Evolutionary conservation across 2,329 filamentous ascomycete genomes (phyloP).

Genomic region (Xylariomycetidae sp.): DNA sequence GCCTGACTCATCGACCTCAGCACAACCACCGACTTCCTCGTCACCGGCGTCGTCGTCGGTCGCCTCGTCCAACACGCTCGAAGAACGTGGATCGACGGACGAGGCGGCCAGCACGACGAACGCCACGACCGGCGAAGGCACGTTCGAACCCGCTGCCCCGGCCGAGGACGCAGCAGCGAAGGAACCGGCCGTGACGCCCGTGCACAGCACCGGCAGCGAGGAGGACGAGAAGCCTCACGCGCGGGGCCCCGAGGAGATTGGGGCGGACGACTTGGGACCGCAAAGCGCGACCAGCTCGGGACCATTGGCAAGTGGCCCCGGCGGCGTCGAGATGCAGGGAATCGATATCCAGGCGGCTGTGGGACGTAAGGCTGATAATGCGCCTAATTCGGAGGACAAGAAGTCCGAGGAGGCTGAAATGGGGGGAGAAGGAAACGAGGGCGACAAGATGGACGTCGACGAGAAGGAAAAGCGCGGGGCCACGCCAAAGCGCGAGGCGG

Average conservation of each 20-base stretch:
- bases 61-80: conserved; percentile 13
- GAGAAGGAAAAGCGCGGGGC: conserved; percentile 20
- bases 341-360: conserved; percentile 58
- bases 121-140: not conserved
- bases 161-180: conserved; percentile 21
- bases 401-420: conserved; percentile 3
- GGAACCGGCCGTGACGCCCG: conserved; percentile 27
- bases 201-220: conserved; percentile 33
- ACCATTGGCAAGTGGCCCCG: conserved; percentile 30
- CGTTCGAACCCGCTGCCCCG: not conserved
- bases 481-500: conserved; percentile 51
- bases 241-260: conserved; percentile 77
- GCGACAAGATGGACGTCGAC: conserved; percentile 27
- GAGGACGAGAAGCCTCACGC: conserved; percentile 70
- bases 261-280: conserved; percentile 78
- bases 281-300: conserved; percentile 42
- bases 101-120: conserved; percentile 2
- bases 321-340: conserved; percentile 42
- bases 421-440: conserved; percentile 11
- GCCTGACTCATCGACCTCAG: conserved; percentile 12
- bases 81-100: conserved; percentile 11
- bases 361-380: conserved; percentile 38
- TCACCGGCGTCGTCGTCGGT: conserved; percentile 13
- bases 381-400: conserved; percentile 12
- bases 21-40: conserved; percentile 7